Base-by-base conservation (phyloP, 768 basidiomycete genomes). In the Rubroboletus satanas region DNA sequence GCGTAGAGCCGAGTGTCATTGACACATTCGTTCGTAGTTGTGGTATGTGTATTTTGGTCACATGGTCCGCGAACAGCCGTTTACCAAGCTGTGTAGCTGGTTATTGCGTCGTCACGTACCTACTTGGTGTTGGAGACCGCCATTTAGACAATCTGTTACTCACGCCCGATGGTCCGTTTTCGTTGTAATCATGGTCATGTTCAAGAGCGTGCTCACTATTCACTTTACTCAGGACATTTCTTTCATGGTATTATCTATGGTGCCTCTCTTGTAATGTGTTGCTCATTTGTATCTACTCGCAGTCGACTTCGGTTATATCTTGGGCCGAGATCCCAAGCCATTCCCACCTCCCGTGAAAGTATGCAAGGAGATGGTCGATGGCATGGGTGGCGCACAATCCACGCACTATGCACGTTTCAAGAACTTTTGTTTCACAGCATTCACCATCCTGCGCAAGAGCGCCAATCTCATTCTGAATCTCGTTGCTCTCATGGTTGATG, bases 291-390 rank as follows among this genome's bases (percentile, higher is more conserved):
- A 29, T 45, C 28, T 37, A 46, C 17, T 23, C 18, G 0, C 66
- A 96, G 97, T 98, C 58, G 97, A 98, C 68, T 99, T 98, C 66
- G 96, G 97, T 2, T 99, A 98, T 71, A 98, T 98, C 63, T 81
- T 98, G 14, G 97, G 97, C 3, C 87, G 94, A 3, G 97, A 98
- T 67, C 97, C 97, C 0, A 98, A 99, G 66, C 93, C 94, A 0
- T 96, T 95, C 67, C 95, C 97, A 2, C 97, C 97, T 7, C 91
- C 94, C 12, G 95, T 98, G 61, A 99, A 99, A 70, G 90, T 99
- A 38, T 98, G 95, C 73, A 95, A 96, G 66, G 97, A 98, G 68
- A 99, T 98, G 97, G 93, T 98, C 0, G 97, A 99, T 68, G 96
- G 91, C 11, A 96, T 99, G 94, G 97, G 97, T n/a, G 96, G 97